These are phyloP conservation scores for Aspergillus haitiensis DNA, from an alignment of 495 filamentous ascomycete species.

Conservation along the genomic window DNA sequence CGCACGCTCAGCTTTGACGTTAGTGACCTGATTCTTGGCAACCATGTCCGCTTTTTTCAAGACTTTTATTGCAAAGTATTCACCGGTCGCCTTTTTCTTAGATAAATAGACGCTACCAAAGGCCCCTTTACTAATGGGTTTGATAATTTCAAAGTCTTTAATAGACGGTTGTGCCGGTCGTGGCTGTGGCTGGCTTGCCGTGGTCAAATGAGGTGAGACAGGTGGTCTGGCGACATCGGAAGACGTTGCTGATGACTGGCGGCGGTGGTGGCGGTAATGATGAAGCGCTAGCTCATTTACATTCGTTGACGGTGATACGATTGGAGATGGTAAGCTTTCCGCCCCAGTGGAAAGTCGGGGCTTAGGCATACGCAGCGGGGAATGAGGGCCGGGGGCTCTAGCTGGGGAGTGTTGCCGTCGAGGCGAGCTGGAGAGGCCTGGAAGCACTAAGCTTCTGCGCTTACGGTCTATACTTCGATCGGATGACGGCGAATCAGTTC, in stretches of 20 bases:
- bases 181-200: constrained; percentile 67
- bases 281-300: constrained; percentile 68
- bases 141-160: constrained; percentile 99
- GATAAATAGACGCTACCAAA: constrained; percentile 97
- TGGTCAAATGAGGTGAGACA: constrained; percentile 75
- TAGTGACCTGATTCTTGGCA: constrained; percentile 98
- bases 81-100: constrained; percentile 97
- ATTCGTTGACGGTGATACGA: constrained; percentile 83
- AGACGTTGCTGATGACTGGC: constrained; percentile 86
- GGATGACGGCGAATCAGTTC: constrained; percentile 88
- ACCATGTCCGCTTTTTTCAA: constrained; percentile 99
- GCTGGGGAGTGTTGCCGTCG: constrained; percentile 85
- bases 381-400: constrained; percentile 70
- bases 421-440: constrained; percentile 68
- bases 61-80: constrained; percentile 98
- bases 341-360: constrained; percentile 72
- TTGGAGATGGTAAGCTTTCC: constrained; percentile 78
- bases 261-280: constrained; percentile 72
- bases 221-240: constrained; percentile 70
- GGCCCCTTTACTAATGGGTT: constrained; percentile 97
- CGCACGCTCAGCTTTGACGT: constrained; percentile 97
- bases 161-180: constrained; percentile 90
- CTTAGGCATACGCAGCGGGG: constrained; percentile 83
- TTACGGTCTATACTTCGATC: constrained; percentile 82
- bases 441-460: constrained; percentile 76